Base-by-base conservation (phyloP, 768 basidiomycete genomes). In the Jaapia argillacea region DNA sequence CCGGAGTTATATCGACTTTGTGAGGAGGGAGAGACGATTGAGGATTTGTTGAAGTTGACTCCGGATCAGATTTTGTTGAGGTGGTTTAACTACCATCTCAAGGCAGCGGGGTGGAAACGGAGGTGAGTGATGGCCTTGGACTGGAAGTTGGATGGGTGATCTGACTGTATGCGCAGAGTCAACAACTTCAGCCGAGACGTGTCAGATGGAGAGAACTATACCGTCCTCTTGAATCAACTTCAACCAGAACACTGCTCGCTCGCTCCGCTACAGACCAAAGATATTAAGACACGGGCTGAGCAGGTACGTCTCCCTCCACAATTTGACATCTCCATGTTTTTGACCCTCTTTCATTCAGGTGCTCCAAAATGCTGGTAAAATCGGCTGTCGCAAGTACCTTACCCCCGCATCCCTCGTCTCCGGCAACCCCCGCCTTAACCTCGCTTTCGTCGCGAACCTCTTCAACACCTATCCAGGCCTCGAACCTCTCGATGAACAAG, bases 1-100 rank as follows among this genome's bases (percentile, higher is more conserved):
- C 96, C 96, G 0, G 96, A 99, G 65, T 62, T 98, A 45, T 99
- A 97, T 60, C 75, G 96, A 12, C 72, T 99, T 24, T 86, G 96
- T 53, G 93, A 98, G 52, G 96, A 98, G 45, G 96, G 79, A 21
- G 96, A 99, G 73, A 98, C 93, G 0, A 76, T 99, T 50, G 94
- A 99, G 24, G 93, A 98, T 63, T 77, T 99, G 44, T 70, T 99
- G 48, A 73, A 86, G 44, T 63, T 99, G 54, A 96, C 94, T 3
- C 93, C 93, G 3, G 96, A 99, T 61, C 96, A 98, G 64, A 94
- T 99, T 51, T 67, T 99, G 18, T 63, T 99, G n/a, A 71, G 96
- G 36, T 99, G 96, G 96, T 98, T 99, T 69, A 98, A 99, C 62
- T 99, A 85, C 60, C 96, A 99, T 63, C 70, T 99, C 50, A 98